Percentiles rank a stretch among this genome's conserved stretches.
Evolutionary conservation across 108 stramenopile genomes (phyloP).

Genomic region (Discostella pseudostelligera): DNA sequence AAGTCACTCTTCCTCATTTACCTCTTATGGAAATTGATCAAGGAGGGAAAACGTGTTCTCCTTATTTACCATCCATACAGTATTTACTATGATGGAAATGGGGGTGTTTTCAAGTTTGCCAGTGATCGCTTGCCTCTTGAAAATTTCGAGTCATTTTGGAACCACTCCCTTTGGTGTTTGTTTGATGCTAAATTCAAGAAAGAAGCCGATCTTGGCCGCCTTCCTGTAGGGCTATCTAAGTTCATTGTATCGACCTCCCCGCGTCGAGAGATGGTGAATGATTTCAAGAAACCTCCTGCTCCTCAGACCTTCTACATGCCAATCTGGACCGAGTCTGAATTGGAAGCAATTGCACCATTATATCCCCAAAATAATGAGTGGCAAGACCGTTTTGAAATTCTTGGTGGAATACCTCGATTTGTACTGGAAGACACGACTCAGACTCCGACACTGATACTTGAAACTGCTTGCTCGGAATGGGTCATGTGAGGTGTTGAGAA

Average conservation of each 20-base stretch:
- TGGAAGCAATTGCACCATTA: slow-evolving; percentile 12
- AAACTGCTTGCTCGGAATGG: slow-evolving; percentile 2
- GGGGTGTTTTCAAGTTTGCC: too few species aligned
- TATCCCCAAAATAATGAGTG: slow-evolving; percentile 5
- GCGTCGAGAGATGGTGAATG: slow-evolving; percentile 17
- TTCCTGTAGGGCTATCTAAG: background rate
- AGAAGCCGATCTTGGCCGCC: too few species aligned
- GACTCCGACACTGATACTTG: background rate
- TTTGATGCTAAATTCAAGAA: too few species aligned
- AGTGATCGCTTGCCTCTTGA: too few species aligned
- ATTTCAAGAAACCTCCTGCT: slow-evolving; percentile 18
- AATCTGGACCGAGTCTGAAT: slow-evolving; percentile 10
- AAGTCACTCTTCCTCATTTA: too few species aligned
- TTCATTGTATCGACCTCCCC: slow-evolving; percentile 16
- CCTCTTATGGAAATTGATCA: too few species aligned
- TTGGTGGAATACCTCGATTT: slow-evolving; percentile 11
- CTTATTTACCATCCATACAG: too few species aligned
- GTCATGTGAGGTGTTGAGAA: too few species aligned
- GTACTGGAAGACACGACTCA: background rate
- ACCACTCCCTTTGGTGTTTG: too few species aligned
- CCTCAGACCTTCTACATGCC: slow-evolving; percentile 10
- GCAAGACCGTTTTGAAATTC: slow-evolving; percentile 9
- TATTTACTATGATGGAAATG: too few species aligned
- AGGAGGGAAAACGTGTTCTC: too few species aligned
- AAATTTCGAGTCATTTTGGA: too few species aligned